Base-by-base conservation (phyloP, 345 rosid species). In the Ceriops decandra region DNA sequence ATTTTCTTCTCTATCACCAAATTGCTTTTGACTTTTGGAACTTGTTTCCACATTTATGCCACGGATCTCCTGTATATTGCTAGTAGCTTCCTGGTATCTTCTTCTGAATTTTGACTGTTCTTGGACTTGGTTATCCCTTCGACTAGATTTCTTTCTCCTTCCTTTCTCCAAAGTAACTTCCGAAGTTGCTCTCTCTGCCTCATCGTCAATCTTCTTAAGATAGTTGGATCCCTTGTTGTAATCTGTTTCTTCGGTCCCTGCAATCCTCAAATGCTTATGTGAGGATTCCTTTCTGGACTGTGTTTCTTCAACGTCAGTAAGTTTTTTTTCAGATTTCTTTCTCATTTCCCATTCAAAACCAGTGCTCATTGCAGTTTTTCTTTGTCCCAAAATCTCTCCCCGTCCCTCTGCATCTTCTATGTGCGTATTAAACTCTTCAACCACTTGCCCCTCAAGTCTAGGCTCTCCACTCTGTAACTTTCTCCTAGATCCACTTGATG, bases 281-380 rank as follows among this genome's bases (percentile, higher is more conserved):
- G 85, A 81, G 31, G 70, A 75, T 72, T 85, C 85, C 61, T 78
- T 81, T 57, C 69, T 77, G 61, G 80, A 85, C 68, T 74, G 74
- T 49, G 54, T 35, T 78, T 79, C 86, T 73, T 79, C 85, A 63
- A 60, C 32, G 64, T 83, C 87, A 77, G 71, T 69, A 65, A 87
- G 84, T 70, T 81, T 85, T 81, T 89, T 89, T 80, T 89, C 95
- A 11, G 88, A 85, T 56, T 77, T 87, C 79, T 87, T 87, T 70
- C 86, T 84, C 85, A 79, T 74, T 73, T 82, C 88, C 91, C 88
- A 81, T 26, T 80, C 82, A 35, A 74, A 70, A 74, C 47, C 51
- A 16, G 51, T 76, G 36, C 81, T 79, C 59, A 65, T 57, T 57
- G 68, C 49, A 68, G 60, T 52, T 66, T 60, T 65, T 38, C 83